These are phyloP conservation scores for Buddleja alternifolia DNA, from an alignment of 257 asterid genomes.

Conservation along the genomic window DNA sequence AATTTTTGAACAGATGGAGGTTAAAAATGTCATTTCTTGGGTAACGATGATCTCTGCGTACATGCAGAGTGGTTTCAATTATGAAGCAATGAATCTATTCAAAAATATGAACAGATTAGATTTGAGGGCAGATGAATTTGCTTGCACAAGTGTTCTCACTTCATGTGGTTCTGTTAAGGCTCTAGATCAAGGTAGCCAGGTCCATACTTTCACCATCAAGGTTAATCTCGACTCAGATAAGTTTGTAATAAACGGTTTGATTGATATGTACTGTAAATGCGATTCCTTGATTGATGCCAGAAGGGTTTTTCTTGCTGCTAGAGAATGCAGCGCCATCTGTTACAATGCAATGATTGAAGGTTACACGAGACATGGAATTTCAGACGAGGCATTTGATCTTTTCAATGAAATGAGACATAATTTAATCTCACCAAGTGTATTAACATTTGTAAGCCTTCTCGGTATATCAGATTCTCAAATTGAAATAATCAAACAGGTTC, in stretches of 20 bases:
- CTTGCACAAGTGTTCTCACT: constrained; percentile 49
- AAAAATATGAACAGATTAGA: constrained; percentile 40
- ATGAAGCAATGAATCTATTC: constrained; percentile 42
- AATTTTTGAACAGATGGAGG: constrained; percentile 36
- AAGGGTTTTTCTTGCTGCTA: constrained; percentile 31
- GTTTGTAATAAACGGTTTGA: constrained; percentile 46
- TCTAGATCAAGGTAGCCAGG: constrained; percentile 43
- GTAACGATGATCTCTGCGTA: constrained; percentile 45
- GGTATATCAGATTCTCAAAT: constrained; percentile 40
- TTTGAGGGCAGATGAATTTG: constrained; percentile 42
- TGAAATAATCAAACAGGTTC: constrained; percentile 40
- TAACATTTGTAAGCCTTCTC: constrained; percentile 50
- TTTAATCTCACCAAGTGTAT: constrained; percentile 34
- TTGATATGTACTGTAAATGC: constrained; percentile 53
- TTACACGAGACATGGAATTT: constrained; percentile 37
- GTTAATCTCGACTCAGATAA: constrained; percentile 41
- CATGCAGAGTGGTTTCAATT: constrained; percentile 41
- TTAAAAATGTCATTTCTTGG: constrained; percentile 46
- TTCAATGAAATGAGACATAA: constrained; percentile 45
- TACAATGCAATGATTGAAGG: constrained; percentile 52
- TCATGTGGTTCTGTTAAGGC: constrained; percentile 52
- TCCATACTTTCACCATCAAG: constrained; percentile 48
- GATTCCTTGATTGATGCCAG: constrained; percentile 41
- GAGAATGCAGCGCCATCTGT: constrained; percentile 24
- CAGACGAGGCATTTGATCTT: constrained; percentile 37